Evolutionary conservation across 2,329 filamentous ascomycete species (phyloP), one percentile per base, ranked within the genome.

Genomic region (Aspergillus carbonarius): DNA sequence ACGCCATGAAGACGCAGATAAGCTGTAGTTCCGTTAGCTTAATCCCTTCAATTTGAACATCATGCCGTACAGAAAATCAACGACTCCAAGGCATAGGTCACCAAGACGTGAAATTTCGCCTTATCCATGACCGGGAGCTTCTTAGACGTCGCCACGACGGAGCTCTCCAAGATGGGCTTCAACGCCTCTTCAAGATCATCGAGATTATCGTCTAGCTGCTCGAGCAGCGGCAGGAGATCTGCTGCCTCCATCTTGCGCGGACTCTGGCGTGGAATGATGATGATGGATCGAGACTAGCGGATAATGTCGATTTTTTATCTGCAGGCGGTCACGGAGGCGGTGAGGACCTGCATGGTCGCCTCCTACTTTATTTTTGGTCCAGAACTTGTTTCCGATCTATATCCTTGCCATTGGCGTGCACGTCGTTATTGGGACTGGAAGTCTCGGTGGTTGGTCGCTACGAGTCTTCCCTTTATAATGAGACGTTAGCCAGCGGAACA

Each of bases 91-190:
- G 93, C 85, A 74, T 98, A 99, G 17, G 92, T 89, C 53, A 88
- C 83, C 18, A 96, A 82, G n/a, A 95, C 88, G 72, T 96, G 92
- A 60, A 97, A 86, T 78, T 98, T 97, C 7, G 95, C 92, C 78
- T 92, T 93, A 80, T 98, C 93, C 60, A 99, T 83, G n/a, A 98
- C 82, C 1, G 93, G 93, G 27, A 98, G 82, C 71, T 92, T 92
- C 56, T 86, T 88, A 5, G 91, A 86, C 57, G 86, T 84, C 40
- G 88, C 85, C 52, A 85, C 80, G 44, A 97, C 78, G 1, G 83
- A 75, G 51, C 82, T 82, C 35, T 82, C 80, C 25, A 96, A 78
- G 5, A 98, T 79, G n/a, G 93, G 92, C 62, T 85, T 78, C 27
- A 98, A 81, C 4, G 85, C 82, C 35, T 88, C 84, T 71, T 96